Base-by-base conservation (phyloP, 2,329 filamentous ascomycete genomes). In the Achaetomium macrosporum region DNA sequence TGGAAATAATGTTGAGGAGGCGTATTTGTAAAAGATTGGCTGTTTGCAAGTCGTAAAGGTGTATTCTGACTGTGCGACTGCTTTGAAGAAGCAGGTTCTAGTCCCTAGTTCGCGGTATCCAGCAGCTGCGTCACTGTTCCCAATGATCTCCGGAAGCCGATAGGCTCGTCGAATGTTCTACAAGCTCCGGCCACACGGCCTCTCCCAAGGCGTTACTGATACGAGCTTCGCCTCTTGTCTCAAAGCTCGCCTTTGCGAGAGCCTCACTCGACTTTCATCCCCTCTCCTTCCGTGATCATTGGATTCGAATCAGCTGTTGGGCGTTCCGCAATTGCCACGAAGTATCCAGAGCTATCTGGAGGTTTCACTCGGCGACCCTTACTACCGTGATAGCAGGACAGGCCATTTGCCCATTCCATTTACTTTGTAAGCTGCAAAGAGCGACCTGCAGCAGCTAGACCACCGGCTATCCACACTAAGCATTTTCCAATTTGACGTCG, bases 101-200 rank as follows among this genome's bases (percentile, higher is more conserved):
- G 25, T 25, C 7, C 25, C n/a, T n/a, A n/a, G n/a, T n/a, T n/a
- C n/a, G n/a, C 25, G 25, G 30, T 41, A 58, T 57, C 58, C 52
- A 57, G 49, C 42, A 45, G 42, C 55, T 61, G 60, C 59, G 59
- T 60, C 60, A 61, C 60, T 52, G 40, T 54, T 33, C 40, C 42
- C 45, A 30, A 31, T n/a, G n/a, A 52, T 56, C 49, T 55, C 42
- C 46, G 54, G 53, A 57, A 56, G 43, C 55, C 55, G 55, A 63
- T 61, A 61, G 58, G 61, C 48, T 53, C 48, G 42, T 60, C 61
- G 61, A 63, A 63, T 43, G 49, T 63, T 63, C 61, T 61, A 62
- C 57, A 58, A 57, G 43, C 59, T 53, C 42, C 47, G 42, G 50
- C 35, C 53, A 54, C 51, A 53, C 54, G 49, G 50, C 56, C 19